Evolutionary conservation across 345 rosid genomes (phyloP), one percentile per base, ranked within the genome.

Genomic region (Euphorbia tirucalli): DNA sequence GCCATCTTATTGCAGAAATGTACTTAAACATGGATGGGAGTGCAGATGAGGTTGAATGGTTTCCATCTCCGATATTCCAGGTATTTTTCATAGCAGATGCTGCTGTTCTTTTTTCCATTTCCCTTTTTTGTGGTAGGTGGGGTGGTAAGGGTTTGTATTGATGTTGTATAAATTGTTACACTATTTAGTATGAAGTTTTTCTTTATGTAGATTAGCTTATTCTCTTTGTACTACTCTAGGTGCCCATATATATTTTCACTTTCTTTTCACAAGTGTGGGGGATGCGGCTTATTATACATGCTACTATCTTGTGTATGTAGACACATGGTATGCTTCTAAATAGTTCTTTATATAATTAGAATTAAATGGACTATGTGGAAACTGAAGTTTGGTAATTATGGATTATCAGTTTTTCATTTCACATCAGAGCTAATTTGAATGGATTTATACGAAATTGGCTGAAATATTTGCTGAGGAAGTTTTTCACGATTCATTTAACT

Each of bases 41-140:
- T 80, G 88, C 71, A 37, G 96, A 89, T 49, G 96, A 87, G 32
- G 73, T 85, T 11, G 97, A 93, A 22, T 89, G 93, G 91, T 82
- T 89, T 76, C 98, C 99, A 57, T 96, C 99, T 80, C 82, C 73
- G 64, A 83, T 96, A 83, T 96, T 93, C 85, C 97, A 96, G 99
- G 99, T 93, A 84, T 22, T 61, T 39, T 4, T 64, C 11, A 11
- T 37, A 65, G 15, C 10, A 68, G 15, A 7, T 10, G 28, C 21
- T 25, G 52, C 52, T 46, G 11, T 19, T 60, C 21, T 35, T 10
- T n/a, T 49, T 27, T 31, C 19, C 0, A 18, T 25, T 28, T 44
- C 13, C 6, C 41, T 24, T 37, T 14, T 28, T 5, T 18, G 11
- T 32, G 25, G 32, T 57, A 48, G 60, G 57, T 16, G 24, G 19